Evolutionary conservation across 805 yeast genomes (phyloP).

Genomic region (Sugiyamaella marilandica): DNA sequence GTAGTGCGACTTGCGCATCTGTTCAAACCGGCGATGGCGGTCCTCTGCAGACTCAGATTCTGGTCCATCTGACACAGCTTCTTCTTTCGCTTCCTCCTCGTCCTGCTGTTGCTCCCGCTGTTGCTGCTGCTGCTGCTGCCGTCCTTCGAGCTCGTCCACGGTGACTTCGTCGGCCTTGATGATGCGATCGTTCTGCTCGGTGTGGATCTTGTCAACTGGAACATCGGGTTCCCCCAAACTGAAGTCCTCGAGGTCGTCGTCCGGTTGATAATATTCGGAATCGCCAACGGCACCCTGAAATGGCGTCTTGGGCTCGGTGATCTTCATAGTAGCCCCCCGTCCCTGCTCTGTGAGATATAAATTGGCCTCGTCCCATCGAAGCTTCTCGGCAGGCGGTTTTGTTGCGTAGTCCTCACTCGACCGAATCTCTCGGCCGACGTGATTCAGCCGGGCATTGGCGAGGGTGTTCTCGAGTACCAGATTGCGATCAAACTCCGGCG

Average conservation of each 20-base stretch:
- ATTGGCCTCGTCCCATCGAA: slow-evolving; percentile 84
- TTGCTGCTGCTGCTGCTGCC: slow-evolving; percentile 26
- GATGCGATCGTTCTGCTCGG: slow-evolving; percentile 26
- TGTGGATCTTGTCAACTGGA: slow-evolving; percentile 18
- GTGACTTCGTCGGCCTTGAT: slow-evolving; percentile 19
- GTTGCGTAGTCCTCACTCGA: slow-evolving; percentile 22
- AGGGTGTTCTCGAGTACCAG: slow-evolving; percentile 77
- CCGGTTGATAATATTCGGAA: slow-evolving; percentile 69
- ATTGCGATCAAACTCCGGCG: slow-evolving; percentile 40
- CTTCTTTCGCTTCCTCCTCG: slow-evolving; percentile 38
- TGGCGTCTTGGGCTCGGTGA: slow-evolving; percentile 95
- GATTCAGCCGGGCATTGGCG: slow-evolving; percentile 51
- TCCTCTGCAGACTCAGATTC: slow-evolving; percentile 49
- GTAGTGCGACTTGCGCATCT: slow-evolving; percentile 75
- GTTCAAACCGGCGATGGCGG: slow-evolving; percentile 66
- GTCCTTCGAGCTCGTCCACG: slow-evolving; percentile 24
- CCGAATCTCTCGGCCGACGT: slow-evolving; percentile 20
- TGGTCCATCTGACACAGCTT: slow-evolving; percentile 39
- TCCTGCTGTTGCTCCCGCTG: slow-evolving; percentile 13
- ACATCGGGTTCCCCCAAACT: slow-evolving; percentile 32
- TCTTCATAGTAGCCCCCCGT: slow-evolving; percentile 67
- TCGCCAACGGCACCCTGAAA: slow-evolving; percentile 82
- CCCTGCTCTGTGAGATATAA: slow-evolving; percentile 69
- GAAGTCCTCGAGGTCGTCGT: slow-evolving; percentile 47
- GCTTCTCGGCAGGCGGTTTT: slow-evolving; percentile 31